phyloP scores from a whole-genome alignment of 495 filamentous ascomycete genomes.

The Aspergillus coremiiformis region DNA sequence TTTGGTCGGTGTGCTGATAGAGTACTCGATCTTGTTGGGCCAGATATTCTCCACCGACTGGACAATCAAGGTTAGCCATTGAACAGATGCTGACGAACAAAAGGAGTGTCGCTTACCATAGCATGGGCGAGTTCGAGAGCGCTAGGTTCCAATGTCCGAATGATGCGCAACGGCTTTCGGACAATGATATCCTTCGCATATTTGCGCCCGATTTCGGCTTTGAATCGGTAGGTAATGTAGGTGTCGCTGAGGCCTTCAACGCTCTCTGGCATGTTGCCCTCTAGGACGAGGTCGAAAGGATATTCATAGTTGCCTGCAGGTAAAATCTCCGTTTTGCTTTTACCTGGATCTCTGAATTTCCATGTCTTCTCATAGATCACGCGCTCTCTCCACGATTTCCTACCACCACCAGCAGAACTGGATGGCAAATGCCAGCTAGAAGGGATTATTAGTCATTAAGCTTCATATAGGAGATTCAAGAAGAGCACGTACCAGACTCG shows the following conservation, averaged over 20 bases:
- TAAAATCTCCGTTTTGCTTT: conserved; percentile 53
- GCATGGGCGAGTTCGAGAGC: conserved; percentile 77
- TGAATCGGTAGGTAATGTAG: conserved; percentile 79
- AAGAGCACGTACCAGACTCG: conserved; percentile 55
- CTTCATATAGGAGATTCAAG: not conserved
- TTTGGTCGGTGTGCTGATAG: conserved; percentile 79
- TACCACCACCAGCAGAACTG: conserved; percentile 35
- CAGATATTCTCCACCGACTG: conserved; percentile 86
- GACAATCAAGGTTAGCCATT: conserved; percentile 5
- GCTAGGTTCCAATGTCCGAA: conserved; percentile 74
- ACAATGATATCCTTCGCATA: conserved; percentile 72
- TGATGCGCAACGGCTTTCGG: conserved; percentile 74
- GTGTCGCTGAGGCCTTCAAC: conserved; percentile 77
- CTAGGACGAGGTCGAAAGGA: conserved; percentile 72
- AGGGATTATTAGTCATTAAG: conserved; percentile 7
- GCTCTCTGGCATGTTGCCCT: conserved; percentile 74
- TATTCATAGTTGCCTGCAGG: conserved; percentile 82
- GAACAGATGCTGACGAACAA: not conserved
- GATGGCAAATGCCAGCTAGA: conserved; percentile 44
- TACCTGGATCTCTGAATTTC: conserved; percentile 44
- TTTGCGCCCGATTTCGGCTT: conserved; percentile 76
- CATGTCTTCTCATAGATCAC: conserved; percentile 51
- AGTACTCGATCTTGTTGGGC: conserved; percentile 92
- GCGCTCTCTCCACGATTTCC: conserved; percentile 45
- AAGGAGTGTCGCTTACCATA: conserved; percentile 50